phyloP scores from a whole-genome alignment of 805 yeast species.

The Pichia nakasei region DNA sequence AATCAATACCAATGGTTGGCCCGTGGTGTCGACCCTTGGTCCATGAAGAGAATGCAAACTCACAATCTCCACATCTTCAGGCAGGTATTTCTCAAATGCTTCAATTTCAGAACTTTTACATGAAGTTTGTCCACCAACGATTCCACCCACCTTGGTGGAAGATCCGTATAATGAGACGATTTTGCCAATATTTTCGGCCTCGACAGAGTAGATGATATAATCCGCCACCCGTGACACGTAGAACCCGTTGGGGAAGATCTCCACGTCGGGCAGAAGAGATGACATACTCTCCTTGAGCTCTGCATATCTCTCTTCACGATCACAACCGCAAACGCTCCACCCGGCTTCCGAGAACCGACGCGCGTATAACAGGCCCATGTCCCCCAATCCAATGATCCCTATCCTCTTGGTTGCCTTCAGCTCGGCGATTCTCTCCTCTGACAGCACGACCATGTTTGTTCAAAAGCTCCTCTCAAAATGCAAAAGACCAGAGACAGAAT shows the following conservation, averaged over 20 bases:
- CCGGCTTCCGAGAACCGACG: constrained; percentile 69
- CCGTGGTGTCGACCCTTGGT: constrained; percentile 78
- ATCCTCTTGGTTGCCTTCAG: constrained; percentile 39
- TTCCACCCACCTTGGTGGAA: constrained; percentile 75
- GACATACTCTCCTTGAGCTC: constrained; percentile 27
- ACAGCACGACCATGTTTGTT: constrained; percentile 14
- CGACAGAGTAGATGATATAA: constrained; percentile 83
- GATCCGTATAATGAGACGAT: constrained; percentile 78
- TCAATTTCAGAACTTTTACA: constrained; percentile 85
- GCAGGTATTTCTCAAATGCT: constrained; percentile 73
- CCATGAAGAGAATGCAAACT: constrained; percentile 93
- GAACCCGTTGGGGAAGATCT: constrained; percentile 71
- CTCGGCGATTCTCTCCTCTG: constrained; percentile 10
- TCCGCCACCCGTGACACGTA: constrained; percentile 74
- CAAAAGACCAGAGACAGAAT: too few species aligned
- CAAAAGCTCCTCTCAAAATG: too few species aligned
- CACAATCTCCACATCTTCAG: constrained; percentile 73
- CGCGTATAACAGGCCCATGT: constrained; percentile 92
- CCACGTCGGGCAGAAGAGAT: constrained; percentile 29
- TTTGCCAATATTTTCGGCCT: constrained; percentile 71
- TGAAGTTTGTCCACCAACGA: constrained; percentile 97
- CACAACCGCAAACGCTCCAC: constrained; percentile 87
- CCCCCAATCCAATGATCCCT: constrained; percentile 94
- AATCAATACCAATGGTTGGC: constrained; percentile 87
- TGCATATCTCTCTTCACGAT: constrained; percentile 57